Evolutionary conservation across 257 asterid genomes (phyloP).

Genomic region (Solanum sitiens): DNA sequence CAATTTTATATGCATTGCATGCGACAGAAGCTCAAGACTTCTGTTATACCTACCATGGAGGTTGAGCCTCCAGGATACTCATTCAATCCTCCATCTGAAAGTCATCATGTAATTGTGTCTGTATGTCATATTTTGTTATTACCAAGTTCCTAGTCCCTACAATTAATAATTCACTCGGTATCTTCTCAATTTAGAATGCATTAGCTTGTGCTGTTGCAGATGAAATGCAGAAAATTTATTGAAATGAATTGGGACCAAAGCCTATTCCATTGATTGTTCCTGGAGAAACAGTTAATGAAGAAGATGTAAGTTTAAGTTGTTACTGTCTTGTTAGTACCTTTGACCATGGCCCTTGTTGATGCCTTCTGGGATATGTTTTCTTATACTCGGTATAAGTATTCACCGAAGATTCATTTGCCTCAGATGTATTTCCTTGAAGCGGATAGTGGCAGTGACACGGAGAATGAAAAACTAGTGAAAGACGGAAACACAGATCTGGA

Average conservation of each 20-base stretch:
- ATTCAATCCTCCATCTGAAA: conserved; percentile 72
- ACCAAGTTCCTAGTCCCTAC: neutral
- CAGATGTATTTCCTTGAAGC: conserved; percentile 88
- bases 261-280: conserved; percentile 71
- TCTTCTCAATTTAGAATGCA: conserved; percentile 49
- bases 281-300: conserved; percentile 69
- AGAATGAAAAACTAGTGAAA: conserved; percentile 29
- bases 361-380: neutral
- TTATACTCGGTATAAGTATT: neutral
- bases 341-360: neutral
- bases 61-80: conserved; percentile 91
- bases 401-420: neutral
- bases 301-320: conserved; percentile 36
- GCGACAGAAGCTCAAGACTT: conserved; percentile 53
- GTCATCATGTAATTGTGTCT: conserved; percentile 63
- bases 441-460: conserved; percentile 52
- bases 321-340: conserved; percentile 2
- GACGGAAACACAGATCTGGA: conserved; percentile 40
- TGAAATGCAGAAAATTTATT: conserved; percentile 83
- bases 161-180: neutral
- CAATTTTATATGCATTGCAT: neutral
- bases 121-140: neutral
- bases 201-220: conserved; percentile 92
- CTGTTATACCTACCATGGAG: conserved; percentile 82
- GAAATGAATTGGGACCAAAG: conserved; percentile 68